Evolutionary conservation across 768 basidiomycete genomes (phyloP).

Genomic region (Agaricus sinodeliciosus): DNA sequence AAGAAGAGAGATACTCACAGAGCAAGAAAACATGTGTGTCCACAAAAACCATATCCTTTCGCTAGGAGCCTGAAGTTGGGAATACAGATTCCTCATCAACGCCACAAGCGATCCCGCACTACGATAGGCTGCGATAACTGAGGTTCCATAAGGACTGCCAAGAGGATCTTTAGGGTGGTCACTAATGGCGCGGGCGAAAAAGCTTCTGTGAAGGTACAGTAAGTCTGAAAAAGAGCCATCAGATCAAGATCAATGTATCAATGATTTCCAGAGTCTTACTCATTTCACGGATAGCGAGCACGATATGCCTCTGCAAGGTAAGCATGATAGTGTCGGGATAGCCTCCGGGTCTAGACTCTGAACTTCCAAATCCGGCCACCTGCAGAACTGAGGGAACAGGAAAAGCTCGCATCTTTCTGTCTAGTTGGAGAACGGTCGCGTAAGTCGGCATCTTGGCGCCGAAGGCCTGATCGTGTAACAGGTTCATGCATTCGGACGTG

Average conservation of each 20-base stretch:
- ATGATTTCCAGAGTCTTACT: slow-evolving; percentile 34
- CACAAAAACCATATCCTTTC: slow-evolving; percentile 63
- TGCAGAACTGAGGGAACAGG: slow-evolving; percentile 62
- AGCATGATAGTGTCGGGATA: slow-evolving; percentile 45
- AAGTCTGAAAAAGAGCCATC: slow-evolving; percentile 36
- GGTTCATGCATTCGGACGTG: slow-evolving; percentile 60
- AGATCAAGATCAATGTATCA: slow-evolving; percentile 1
- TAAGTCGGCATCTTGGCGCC: slow-evolving; percentile 66
- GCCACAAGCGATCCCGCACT: slow-evolving; percentile 68
- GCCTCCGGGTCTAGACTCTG: slow-evolving; percentile 37
- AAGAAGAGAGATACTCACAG: slow-evolving; percentile 33
- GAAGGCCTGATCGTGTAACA: slow-evolving; percentile 66
- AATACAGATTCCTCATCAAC: slow-evolving; percentile 61
- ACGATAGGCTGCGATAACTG: slow-evolving; percentile 68
- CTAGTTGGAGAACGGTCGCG: slow-evolving; percentile 58
- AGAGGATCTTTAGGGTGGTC: slow-evolving; percentile 71
- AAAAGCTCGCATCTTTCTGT: slow-evolving; percentile 61
- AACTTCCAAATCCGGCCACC: slow-evolving; percentile 58
- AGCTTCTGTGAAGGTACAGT: slow-evolving; percentile 65
- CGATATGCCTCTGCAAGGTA: slow-evolving; percentile 60
- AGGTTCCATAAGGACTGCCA: slow-evolving; percentile 65
- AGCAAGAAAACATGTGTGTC: slow-evolving; percentile 62
- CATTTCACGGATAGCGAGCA: slow-evolving; percentile 62
- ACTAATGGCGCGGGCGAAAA: slow-evolving; percentile 66
- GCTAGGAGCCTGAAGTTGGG: slow-evolving; percentile 54